Percentiles rank a stretch among this genome's conserved stretches.
Evolutionary conservation across 306 rosid species (phyloP).

Genomic region (Lagenaria siceraria): DNA sequence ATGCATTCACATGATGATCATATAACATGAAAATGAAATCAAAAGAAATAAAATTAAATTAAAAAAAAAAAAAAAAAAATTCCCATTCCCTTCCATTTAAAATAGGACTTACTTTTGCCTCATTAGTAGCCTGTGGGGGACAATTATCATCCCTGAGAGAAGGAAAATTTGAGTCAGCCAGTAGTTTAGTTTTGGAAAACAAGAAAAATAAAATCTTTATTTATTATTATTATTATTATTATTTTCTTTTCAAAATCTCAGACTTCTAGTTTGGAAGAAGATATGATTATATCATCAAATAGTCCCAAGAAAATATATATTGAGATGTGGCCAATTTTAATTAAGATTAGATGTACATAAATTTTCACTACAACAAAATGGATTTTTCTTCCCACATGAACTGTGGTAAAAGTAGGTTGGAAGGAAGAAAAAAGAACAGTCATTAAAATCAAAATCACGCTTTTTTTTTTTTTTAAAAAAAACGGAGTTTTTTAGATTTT

Average conservation of each 20-base stretch:
- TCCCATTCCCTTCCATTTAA: not conserved
- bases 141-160: not conserved
- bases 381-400: too few relatives aligned
- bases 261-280: not conserved
- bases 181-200: not conserved
- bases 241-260: not conserved
- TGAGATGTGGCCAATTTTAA: too few relatives aligned
- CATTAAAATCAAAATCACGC: too few relatives aligned
- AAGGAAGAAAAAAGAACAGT: too few relatives aligned
- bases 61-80: not conserved
- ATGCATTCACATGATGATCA: slow-evolving; percentile 1
- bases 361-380: too few relatives aligned
- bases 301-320: not conserved
- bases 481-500: too few relatives aligned
- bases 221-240: too few relatives aligned
- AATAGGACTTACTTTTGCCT: not conserved
- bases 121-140: not conserved
- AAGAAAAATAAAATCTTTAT: not conserved
- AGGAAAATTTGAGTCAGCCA: not conserved
- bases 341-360: too few relatives aligned
- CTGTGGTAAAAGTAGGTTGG: too few relatives aligned
- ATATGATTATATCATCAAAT: not conserved
- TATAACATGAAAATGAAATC: not conserved
- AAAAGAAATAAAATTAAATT: not conserved
- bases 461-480: too few relatives aligned